phyloP scores from a whole-genome alignment of 2,329 filamentous ascomycete genomes.

The Colletotrichum eleusines region DNA sequence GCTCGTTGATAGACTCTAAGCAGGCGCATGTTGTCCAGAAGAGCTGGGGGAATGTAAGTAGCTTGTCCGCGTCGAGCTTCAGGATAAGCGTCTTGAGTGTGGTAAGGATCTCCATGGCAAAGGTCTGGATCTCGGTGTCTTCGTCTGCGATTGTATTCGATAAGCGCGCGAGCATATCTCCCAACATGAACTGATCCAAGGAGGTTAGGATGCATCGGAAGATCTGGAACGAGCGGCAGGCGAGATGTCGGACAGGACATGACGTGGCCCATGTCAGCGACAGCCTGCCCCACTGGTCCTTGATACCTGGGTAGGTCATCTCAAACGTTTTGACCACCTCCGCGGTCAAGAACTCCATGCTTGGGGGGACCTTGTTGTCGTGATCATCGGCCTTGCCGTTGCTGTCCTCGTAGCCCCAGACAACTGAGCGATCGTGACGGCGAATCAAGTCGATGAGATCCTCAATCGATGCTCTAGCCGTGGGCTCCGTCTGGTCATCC shows the following conservation, averaged over 20 bases:
- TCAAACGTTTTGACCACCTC: conserved; percentile 89
- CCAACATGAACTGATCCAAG: conserved; percentile 92
- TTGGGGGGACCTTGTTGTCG: conserved; percentile 83
- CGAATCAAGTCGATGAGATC: conserved; percentile 89
- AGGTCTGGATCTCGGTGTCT: conserved; percentile 92
- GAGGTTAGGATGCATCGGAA: conserved; percentile 94
- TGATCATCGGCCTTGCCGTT: conserved; percentile 81
- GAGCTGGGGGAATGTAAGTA: conserved; percentile 91
- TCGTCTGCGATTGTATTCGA: conserved; percentile 98
- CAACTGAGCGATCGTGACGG: conserved; percentile 83
- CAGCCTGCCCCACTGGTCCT: conserved; percentile 90
- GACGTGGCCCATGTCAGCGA: conserved; percentile 97
- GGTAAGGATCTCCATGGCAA: conserved; percentile 97
- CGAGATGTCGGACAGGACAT: conserved; percentile 93
- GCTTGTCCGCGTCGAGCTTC: conserved; percentile 81
- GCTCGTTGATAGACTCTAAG: conserved; percentile 95
- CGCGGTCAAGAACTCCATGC: conserved; percentile 87
- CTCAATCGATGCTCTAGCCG: conserved; percentile 82
- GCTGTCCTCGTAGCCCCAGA: conserved; percentile 95
- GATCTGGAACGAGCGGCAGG: conserved; percentile 96
- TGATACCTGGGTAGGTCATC: conserved; percentile 84
- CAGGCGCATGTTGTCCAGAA: conserved; percentile 99
- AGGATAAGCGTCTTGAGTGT: conserved; percentile 92
- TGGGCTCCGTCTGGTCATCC: conserved; percentile 73
- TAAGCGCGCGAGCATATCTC: conserved; percentile 93